These are phyloP conservation scores for Talaromyces amestolkiae DNA, from an alignment of 2,329 filamentous ascomycete species.

Conservation along the genomic window DNA sequence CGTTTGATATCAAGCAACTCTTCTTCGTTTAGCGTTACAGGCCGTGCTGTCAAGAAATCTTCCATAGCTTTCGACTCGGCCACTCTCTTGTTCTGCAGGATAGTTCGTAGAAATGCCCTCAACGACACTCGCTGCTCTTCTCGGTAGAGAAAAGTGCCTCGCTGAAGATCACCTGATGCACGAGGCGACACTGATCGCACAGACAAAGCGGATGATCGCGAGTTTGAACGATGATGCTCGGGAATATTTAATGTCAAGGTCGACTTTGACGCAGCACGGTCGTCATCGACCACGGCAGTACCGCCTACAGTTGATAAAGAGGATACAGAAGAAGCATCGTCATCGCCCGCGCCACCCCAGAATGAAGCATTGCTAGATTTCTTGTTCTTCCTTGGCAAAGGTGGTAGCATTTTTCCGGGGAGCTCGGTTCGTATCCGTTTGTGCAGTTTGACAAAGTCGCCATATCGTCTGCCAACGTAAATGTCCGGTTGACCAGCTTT, in stretches of 20 bases:
- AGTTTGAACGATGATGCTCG: constrained; percentile 32
- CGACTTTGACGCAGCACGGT: constrained; percentile 9
- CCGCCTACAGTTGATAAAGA: constrained; percentile 70
- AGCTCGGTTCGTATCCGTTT: constrained; percentile 78
- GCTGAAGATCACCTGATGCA: constrained; percentile 44
- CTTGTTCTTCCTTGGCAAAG: constrained; percentile 90
- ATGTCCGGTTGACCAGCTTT: constrained; percentile 70
- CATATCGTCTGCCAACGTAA: constrained; percentile 81
- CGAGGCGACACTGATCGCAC: constrained; percentile 26
- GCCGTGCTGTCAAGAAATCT: constrained; percentile 75
- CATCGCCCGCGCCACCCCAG: constrained; percentile 62
- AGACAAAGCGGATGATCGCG: constrained; percentile 30
- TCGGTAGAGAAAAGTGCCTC: constrained; percentile 67
- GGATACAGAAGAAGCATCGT: constrained; percentile 76
- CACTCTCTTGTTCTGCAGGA: constrained; percentile 80
- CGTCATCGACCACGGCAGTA: constrained; percentile 37
- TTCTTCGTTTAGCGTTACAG: constrained; percentile 72
- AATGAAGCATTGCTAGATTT: constrained; percentile 64
- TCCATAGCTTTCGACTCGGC: constrained; percentile 78
- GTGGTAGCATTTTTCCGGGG: constrained; percentile 83
- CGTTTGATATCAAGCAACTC: constrained; percentile 77
- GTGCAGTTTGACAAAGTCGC: constrained; percentile 79
- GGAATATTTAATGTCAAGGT: constrained; percentile 28
- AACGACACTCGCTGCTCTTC: constrained; percentile 90
- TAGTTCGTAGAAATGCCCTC: constrained; percentile 80